These are phyloP conservation scores for Schwanniomyces polymorphus DNA, from an alignment of 805 yeast genomes.

Conservation along the genomic window DNA sequence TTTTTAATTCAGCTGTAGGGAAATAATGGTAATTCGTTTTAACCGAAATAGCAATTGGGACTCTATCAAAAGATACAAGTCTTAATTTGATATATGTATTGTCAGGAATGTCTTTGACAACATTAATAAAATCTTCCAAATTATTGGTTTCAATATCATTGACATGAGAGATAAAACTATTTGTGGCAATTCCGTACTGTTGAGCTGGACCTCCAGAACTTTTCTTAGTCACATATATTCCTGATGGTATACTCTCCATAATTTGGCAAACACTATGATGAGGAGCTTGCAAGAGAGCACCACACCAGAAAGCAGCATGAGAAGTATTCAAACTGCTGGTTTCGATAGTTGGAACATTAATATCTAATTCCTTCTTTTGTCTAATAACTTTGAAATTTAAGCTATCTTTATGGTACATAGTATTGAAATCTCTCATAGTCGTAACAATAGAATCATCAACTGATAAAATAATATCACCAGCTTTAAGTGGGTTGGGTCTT, in stretches of 20 bases:
- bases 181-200: constrained; percentile 74
- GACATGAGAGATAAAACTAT: constrained; percentile 87
- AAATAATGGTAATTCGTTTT: constrained; percentile 89
- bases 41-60: constrained; percentile 81
- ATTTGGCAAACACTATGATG: constrained; percentile 90
- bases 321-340: constrained; percentile 60
- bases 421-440: constrained; percentile 64
- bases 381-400: constrained; percentile 68
- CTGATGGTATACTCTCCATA: constrained; percentile 72
- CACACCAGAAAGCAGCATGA: constrained; percentile 78
- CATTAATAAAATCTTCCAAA: constrained; percentile 63
- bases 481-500: constrained; percentile 37
- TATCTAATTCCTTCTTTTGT: constrained; percentile 59
- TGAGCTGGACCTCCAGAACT: constrained; percentile 84
- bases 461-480: constrained; percentile 78
- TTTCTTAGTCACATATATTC: constrained; percentile 77
- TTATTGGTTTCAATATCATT: constrained; percentile 75
- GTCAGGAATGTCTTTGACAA: constrained; percentile 72
- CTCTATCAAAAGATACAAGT: constrained; percentile 79
- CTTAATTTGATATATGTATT: constrained; percentile 79
- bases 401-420: constrained; percentile 40
- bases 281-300: constrained; percentile 82
- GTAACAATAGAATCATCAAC: constrained; percentile 66
- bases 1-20: constrained; percentile 65
- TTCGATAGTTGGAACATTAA: constrained; percentile 64